Conservation (phyloP, 768 basidiomycete species). For the Sporobolomyces phaffii region DNA sequence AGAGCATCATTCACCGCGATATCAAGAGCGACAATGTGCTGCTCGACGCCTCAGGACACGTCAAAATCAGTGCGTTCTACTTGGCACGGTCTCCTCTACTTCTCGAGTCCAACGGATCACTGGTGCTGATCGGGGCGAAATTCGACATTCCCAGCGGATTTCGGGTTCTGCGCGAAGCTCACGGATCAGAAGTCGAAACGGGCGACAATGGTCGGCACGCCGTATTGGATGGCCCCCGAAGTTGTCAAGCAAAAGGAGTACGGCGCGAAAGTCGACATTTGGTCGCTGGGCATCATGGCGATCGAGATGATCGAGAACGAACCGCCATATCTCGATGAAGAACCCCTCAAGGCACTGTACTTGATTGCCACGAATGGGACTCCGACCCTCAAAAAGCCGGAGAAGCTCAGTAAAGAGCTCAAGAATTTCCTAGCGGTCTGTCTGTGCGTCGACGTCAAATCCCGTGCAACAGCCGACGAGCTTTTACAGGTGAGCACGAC, state of each 20-base stretch:
- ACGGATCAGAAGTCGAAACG: constrained; percentile 71
- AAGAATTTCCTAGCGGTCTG: constrained; percentile 98
- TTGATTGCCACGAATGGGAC: constrained; percentile 97
- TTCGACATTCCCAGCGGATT: constrained; percentile 71
- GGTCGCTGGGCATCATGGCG: constrained; percentile 90
- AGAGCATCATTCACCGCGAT: constrained; percentile 95
- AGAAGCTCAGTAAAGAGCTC: constrained; percentile 79
- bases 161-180: constrained; percentile 94
- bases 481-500: constrained; percentile 63
- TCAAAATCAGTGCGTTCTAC: constrained; percentile 97
- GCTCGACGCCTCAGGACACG: constrained; percentile 80
- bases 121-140: constrained; percentile 43
- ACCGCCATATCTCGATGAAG: constrained; percentile 81
- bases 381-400: constrained; percentile 93
- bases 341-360: constrained; percentile 80
- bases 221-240: constrained; percentile 99
- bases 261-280: constrained; percentile 96
- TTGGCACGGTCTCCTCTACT: neutral
- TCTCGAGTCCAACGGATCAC: neutral
- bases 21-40: constrained; percentile 82
- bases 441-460: constrained; percentile 88
- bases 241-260: constrained; percentile 81
- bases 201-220: constrained; percentile 92
- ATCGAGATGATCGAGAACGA: constrained; percentile 96
- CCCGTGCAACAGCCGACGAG: constrained; percentile 79